Base-by-base conservation (phyloP, 176 grass and related monocot genomes). In the Panicum miliaceum region DNA sequence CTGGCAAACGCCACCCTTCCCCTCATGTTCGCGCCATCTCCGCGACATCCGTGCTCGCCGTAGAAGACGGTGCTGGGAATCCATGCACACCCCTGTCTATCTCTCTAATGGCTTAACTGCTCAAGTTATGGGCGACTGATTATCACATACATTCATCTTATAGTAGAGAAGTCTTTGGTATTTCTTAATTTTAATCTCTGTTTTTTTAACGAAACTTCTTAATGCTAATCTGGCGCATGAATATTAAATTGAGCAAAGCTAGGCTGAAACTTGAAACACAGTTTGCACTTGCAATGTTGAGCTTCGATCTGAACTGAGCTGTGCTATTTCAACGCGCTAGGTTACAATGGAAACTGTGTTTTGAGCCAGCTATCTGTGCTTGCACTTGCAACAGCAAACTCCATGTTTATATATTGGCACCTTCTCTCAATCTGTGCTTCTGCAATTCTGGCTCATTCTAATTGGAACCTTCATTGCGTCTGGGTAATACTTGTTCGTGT, bases 21-120 rank as follows among this genome's bases (percentile, higher is more conserved):
- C 4, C 77, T 64, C 81, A 89, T 53, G 76, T 91, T 87, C 8
- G 91, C 84, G 62, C 89, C 86, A 56, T 85, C 73, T 35, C 81
- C 91, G 4, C 58, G 81, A 36, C 94, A 96, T 27, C 37, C 67
- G 68, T 89, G 87, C 62, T 93, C 81, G 3, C 94, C 91, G 76
- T 87, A 93, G 54, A 91, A 91, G 15, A 93, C 83, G 20, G 54
- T 91, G 77, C 84, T 91, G 71, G 22, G 0, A 47, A 29, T 34
- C 22, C 16, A 78, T 48, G 47, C 26, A 65, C 29, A 32, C 29
- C 29, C 29, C 29, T 32, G 67, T 80, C 73, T 3, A 45, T 45
- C 11, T 45, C 42, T 45, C 9, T 12, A 45, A 32, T 32, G 29
- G 29, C 29, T 32, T 32, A 32, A 32, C 2, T 32, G 29, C 29